Base-by-base conservation (phyloP, 2,329 filamentous ascomycete genomes). In the Diaporthe aspalathi region DNA sequence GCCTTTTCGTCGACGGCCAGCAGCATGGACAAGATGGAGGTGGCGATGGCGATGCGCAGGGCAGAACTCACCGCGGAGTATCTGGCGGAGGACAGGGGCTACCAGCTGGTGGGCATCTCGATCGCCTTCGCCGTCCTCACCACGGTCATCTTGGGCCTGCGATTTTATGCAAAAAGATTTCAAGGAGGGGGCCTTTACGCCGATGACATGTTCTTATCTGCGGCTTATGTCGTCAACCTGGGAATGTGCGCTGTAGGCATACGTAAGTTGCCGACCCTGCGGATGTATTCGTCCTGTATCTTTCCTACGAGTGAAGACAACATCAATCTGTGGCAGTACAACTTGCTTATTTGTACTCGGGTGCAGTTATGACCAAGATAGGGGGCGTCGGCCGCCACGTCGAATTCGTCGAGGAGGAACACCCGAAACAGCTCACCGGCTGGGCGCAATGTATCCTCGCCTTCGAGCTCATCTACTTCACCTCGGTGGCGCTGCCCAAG, bases 401-500 rank as follows among this genome's bases (percentile, higher is more conserved):
- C 57, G 70, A 60, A 1, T 73, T 67, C 43, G 53, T 77, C 35
- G 72, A 75, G 32, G 60, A 73, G 47, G 47, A 65, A 12, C 32
- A 75, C 50, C 76, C 74, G n/a, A 50, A 27, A 16, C 57, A 69
- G 16, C 40, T 76, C 14, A 62, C 53, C 5, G 73, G 72, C 11
- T 79, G 77, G 77, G 75, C 74, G 32, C 75, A 77, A 38, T 73
- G 73, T 54, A 67, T 78, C 16, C 71, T 78, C 32, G 75, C 75
- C 22, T 79, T 79, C 35, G 76, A 79, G 68, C 68, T 78, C 40
- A 52, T 76, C 57, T 79, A 79, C 71, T 79, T 79, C 56, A 70
- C 73, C 4, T 76, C 77, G 17, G 74, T 78, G 2, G 73, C 75
- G 5, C 65, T 79, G 22, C 77, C 77, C 24, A 79, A 79, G 72